Percentiles rank a stretch among this genome's conserved stretches.
Conservation (phyloP, 345 rosid genomes). For the Syzygium jambos region DNA sequence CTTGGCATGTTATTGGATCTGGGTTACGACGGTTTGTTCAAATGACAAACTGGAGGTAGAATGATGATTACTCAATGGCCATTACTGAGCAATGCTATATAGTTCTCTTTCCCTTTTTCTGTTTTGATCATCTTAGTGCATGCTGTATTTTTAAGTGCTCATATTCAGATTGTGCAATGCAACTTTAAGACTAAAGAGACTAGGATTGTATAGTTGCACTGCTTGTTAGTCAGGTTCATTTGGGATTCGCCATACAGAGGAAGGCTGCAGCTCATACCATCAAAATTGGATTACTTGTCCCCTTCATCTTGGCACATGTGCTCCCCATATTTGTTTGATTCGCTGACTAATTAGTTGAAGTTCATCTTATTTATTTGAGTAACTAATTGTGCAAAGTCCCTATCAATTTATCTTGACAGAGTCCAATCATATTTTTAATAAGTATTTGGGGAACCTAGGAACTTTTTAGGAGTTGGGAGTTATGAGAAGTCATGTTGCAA, state of each 20-base stretch:
- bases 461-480: neutral
- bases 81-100: neutral
- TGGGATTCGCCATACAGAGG: neutral
- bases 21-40: slow-evolving; percentile 88
- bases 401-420: neutral
- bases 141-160: neutral
- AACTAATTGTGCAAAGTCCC: neutral
- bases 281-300: neutral
- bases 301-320: neutral
- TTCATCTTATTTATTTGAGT: neutral
- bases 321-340: neutral
- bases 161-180: neutral
- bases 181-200: neutral
- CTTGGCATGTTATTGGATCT: slow-evolving; percentile 77
- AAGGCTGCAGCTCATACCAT: neutral
- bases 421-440: neutral
- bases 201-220: neutral
- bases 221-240: neutral
- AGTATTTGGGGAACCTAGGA: neutral
- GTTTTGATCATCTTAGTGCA: neutral
- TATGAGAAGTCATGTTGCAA: neutral
- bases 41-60: slow-evolving; percentile 96
- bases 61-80: neutral
- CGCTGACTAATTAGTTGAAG: neutral
- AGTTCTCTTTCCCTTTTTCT: neutral